A percentile compares a stretch with the other conserved stretches of the same genome.
phyloP scores from a whole-genome alignment of 768 basidiomycete species.

The Collybiopsis luxurians region DNA sequence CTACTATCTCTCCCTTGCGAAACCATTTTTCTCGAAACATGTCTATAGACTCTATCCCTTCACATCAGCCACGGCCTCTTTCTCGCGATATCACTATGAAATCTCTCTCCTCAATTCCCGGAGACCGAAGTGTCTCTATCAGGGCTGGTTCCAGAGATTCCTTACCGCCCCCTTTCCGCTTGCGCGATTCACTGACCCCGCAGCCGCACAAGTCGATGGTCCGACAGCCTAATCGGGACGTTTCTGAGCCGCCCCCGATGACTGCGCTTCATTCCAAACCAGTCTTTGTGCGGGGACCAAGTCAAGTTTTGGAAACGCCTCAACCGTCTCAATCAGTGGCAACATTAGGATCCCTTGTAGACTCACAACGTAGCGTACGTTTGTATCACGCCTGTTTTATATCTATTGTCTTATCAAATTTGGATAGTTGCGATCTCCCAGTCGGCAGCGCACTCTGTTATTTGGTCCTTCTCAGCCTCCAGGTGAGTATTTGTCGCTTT shows the following conservation, averaged over 20 bases:
- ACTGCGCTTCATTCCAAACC: conserved; percentile 61
- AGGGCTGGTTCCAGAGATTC: conserved; percentile 36
- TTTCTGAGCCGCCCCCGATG: conserved; percentile 70
- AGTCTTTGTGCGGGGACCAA: conserved; percentile 64
- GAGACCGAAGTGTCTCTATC: not conserved
- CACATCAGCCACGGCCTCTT: conserved; percentile 29
- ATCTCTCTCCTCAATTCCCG: conserved; percentile 16
- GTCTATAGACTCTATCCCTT: conserved; percentile 63
- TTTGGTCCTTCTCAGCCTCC: conserved; percentile 37
- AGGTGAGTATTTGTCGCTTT: conserved; percentile 24
- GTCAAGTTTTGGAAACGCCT: conserved; percentile 21
- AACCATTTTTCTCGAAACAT: conserved; percentile 53
- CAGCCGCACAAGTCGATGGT: conserved; percentile 65
- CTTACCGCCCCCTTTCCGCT: conserved; percentile 52
- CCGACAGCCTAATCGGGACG: conserved; percentile 60
- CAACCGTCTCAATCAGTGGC: conserved; percentile 26
- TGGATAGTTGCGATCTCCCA: conserved; percentile 44
- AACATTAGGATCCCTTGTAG: conserved; percentile 59
- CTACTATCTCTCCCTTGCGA: conserved; percentile 44
- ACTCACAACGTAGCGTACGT: conserved; percentile 56
- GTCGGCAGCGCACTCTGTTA: conserved; percentile 51
- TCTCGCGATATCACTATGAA: conserved; percentile 42
- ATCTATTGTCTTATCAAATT: conserved; percentile 5
- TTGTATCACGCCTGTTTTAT: not conserved
- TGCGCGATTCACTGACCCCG: conserved; percentile 72